These are phyloP conservation scores for Cryptococcus depauperatus DNA, from an alignment of 1,284 basidiomycete species.

Conservation along the genomic window DNA sequence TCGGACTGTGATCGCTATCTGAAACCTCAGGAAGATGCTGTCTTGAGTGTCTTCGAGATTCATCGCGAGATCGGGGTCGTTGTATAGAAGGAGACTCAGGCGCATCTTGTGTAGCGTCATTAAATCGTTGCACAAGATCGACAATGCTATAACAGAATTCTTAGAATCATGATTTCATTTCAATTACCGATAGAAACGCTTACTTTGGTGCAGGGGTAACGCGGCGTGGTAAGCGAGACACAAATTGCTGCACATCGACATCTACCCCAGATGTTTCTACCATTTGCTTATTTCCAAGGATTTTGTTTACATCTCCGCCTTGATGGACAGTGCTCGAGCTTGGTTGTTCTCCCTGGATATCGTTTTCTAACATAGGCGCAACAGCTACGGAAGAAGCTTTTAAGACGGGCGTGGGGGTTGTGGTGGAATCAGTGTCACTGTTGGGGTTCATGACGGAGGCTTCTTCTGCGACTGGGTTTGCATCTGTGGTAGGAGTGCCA, in stretches of 20 bases:
- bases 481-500: neutral
- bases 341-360: too few species aligned
- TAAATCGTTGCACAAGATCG: conserved; percentile 72
- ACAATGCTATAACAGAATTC: conserved; percentile 54
- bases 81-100: conserved; percentile 14
- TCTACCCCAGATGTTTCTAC: too few species aligned
- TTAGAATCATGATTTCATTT: conserved; percentile 34
- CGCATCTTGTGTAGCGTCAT: conserved; percentile 25
- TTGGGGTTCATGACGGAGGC: too few species aligned
- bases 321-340: too few species aligned
- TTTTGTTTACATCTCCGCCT: too few species aligned
- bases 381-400: neutral
- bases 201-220: conserved; percentile 33
- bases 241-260: conserved; percentile 35
- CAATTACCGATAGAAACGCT: conserved; percentile 3
- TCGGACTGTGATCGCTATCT: conserved; percentile 40
- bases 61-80: conserved; percentile 22
- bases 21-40: conserved; percentile 23
- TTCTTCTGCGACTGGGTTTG: too few species aligned
- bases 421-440: conserved; percentile 10
- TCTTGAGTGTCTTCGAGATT: conserved; percentile 12
- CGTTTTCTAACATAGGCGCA: too few species aligned
- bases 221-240: conserved; percentile 65
- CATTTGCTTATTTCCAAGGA: too few species aligned
- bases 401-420: conserved; percentile 13